phyloP scores from a whole-genome alignment of 208 protist species.

The Trypanosoma grayi region DNA sequence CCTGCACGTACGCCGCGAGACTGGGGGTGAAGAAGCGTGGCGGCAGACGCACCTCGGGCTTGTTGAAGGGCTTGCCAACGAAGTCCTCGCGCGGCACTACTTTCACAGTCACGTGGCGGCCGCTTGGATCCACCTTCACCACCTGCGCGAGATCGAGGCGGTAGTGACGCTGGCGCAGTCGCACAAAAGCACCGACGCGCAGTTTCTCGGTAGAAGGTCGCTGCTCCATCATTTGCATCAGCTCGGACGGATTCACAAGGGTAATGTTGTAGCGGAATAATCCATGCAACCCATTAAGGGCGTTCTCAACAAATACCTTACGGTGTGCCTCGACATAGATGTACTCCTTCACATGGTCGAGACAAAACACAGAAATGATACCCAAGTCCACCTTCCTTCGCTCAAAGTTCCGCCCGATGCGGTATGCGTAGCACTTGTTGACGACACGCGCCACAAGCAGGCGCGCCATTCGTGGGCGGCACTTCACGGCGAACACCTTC shows the following conservation, averaged over 20 bases:
- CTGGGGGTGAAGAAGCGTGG: constrained; percentile 76
- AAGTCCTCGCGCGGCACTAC: constrained; percentile 88
- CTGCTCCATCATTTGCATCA: constrained; percentile 90
- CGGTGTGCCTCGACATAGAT: constrained; percentile 91
- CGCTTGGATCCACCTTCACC: constrained; percentile 50
- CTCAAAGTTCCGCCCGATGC: constrained; percentile 79
- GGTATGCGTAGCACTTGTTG: constrained; percentile 91
- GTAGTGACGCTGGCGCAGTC: constrained; percentile 80
- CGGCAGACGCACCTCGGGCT: constrained; percentile 58
- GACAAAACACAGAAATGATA: constrained; percentile 90
- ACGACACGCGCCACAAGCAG: constrained; percentile 87
- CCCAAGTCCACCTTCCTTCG: constrained; percentile 78
- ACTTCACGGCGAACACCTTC: constrained; percentile 90
- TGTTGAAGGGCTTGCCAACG: constrained; percentile 76
- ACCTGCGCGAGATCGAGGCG: constrained; percentile 85
- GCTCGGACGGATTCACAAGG: constrained; percentile 77
- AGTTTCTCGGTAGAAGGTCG: constrained; percentile 63
- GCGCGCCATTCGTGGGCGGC: constrained; percentile 77
- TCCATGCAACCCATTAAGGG: constrained; percentile 82
- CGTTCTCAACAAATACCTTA: constrained; percentile 87
- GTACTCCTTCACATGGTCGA: constrained; percentile 92
- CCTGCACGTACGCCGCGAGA: constrained; percentile 55
- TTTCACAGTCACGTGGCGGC: constrained; percentile 64
- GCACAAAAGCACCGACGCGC: constrained; percentile 76
- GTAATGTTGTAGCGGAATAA: constrained; percentile 85